phyloP scores from a whole-genome alignment of 176 grass and related monocot species.

The sorghum (Sorghum bicolor) region DNA sequence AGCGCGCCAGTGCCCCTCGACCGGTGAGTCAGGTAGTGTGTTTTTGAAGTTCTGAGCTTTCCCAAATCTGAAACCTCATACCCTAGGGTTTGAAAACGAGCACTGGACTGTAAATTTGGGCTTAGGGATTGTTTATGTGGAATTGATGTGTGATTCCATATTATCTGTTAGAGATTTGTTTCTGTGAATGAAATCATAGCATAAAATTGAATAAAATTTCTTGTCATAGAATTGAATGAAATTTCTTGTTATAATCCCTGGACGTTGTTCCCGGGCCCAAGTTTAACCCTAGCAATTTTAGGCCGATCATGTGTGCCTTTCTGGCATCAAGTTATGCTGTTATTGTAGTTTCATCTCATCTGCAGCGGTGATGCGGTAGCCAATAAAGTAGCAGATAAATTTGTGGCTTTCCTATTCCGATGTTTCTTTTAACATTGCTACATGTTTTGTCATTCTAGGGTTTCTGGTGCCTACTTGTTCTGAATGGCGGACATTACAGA shows the following conservation, averaged over 20 bases:
- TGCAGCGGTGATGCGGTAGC: background rate
- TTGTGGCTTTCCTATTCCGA: background rate
- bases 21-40: no score
- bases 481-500: constrained; percentile 47
- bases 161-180: no score
- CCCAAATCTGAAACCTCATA: no score
- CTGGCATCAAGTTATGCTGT: background rate
- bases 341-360: background rate
- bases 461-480: background rate
- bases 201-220: no score
- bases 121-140: no score
- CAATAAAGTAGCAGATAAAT: background rate
- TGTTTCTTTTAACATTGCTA: background rate
- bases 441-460: background rate
- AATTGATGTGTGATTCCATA: no score
- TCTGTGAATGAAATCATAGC: no score
- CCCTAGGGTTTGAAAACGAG: no score
- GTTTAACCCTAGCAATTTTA: background rate
- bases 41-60: background rate
- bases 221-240: no score
- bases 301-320: background rate
- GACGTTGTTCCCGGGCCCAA: background rate
- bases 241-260: background rate
- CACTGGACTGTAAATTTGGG: no score
- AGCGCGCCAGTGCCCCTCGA: no score